phyloP scores from a whole-genome alignment of 768 basidiomycete species.

The Tulasnella calospora region DNA sequence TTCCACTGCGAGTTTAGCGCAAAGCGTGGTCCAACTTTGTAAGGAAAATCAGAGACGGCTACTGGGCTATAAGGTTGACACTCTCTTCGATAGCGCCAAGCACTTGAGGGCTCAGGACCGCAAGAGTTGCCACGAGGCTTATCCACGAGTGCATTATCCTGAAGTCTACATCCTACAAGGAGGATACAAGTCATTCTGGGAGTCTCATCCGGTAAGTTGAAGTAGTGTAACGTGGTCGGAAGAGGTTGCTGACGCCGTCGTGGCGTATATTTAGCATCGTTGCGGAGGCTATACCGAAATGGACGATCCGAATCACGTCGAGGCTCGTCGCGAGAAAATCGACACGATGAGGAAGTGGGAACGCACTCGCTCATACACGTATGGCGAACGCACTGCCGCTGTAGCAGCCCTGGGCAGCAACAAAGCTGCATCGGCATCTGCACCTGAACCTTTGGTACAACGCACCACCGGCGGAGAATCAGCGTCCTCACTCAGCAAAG shows the following conservation, averaged over 20 bases:
- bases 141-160: slow-evolving; percentile 91
- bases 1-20: slow-evolving; percentile 99
- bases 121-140: slow-evolving; percentile 76
- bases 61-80: neutral
- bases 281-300: slow-evolving; percentile 88
- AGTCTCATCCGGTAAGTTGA: slow-evolving; percentile 46
- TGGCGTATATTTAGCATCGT: slow-evolving; percentile 38
- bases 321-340: slow-evolving; percentile 76
- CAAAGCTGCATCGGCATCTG: slow-evolving; percentile 27
- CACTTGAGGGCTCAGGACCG: slow-evolving; percentile 88
- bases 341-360: slow-evolving; percentile 92
- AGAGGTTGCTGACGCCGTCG: neutral
- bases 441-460: slow-evolving; percentile 12
- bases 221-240: neutral
- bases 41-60: slow-evolving; percentile 33
- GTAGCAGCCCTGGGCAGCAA: neutral
- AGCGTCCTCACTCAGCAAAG: slow-evolving; percentile 39
- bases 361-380: slow-evolving; percentile 86
- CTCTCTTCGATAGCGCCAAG: slow-evolving; percentile 62
- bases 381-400: slow-evolving; percentile 57
- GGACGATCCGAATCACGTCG: slow-evolving; percentile 85
- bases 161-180: slow-evolving; percentile 97
- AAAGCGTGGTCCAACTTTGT: slow-evolving; percentile 96
- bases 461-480: slow-evolving; percentile 8
- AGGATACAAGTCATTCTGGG: slow-evolving; percentile 87